Evolutionary conservation across 257 asterid genomes (phyloP).

Genomic region (Solanum sejunctum): DNA sequence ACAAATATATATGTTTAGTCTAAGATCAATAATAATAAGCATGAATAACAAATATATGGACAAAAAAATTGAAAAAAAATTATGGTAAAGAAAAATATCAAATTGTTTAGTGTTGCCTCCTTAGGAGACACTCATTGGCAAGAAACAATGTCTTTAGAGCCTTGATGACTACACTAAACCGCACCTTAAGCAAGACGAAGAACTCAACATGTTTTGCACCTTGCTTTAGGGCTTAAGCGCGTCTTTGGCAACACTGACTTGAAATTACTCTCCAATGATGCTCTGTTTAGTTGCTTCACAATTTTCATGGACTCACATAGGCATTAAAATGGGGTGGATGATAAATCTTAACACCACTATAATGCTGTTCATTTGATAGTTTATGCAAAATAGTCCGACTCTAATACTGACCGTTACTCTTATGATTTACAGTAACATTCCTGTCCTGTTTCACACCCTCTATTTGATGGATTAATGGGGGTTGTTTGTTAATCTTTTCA

Average conservation of each 20-base stretch:
- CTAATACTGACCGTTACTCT: not conserved
- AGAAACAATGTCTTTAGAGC: not conserved
- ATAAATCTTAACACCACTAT: not conserved
- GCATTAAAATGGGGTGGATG: not conserved
- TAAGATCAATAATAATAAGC: not conserved
- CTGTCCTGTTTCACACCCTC: not conserved
- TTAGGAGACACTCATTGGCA: not conserved
- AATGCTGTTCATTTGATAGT: not conserved
- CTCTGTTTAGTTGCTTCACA: not conserved
- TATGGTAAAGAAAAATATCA: not conserved
- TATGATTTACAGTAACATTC: not conserved
- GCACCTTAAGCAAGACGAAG: not conserved
- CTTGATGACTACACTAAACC: not conserved
- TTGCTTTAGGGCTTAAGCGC: not conserved
- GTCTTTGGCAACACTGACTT: not conserved
- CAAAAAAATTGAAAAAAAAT: not conserved
- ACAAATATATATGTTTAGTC: not conserved
- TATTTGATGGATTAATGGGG: not conserved
- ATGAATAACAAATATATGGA: not conserved
- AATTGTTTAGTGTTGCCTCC: not conserved
- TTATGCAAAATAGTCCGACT: not conserved
- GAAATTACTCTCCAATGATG: not conserved
- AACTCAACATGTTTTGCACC: not conserved
- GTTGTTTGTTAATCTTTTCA: slow-evolving; percentile 3
- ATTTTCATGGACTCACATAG: not conserved